These are phyloP conservation scores for Vitis hybrid DNA, from an alignment of 177 flowering plant species.

Conservation along the genomic window DNA sequence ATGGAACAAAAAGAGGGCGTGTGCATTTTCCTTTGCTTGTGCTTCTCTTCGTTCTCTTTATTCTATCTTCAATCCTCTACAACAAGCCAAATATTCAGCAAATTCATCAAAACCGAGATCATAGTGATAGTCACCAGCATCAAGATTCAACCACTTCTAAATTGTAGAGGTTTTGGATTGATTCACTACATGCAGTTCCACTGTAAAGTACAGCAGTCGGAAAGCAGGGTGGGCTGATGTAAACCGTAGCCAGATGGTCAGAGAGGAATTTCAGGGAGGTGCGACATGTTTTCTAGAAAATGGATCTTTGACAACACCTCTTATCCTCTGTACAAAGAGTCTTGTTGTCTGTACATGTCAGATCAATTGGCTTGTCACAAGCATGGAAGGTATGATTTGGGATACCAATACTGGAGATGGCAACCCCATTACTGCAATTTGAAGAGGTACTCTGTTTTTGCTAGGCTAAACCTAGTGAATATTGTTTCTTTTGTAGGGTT, in stretches of 20 bases:
- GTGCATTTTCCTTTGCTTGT: conserved; percentile 51
- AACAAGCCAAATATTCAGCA: conserved; percentile 52
- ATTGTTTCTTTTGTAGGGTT: no score
- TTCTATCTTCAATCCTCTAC: conserved; percentile 51
- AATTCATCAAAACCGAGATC: conserved; percentile 40
- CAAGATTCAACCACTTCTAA: conserved; percentile 21
- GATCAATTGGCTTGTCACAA: conserved; percentile 82
- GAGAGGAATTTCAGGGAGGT: no score
- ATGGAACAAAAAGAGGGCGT: conserved; percentile 58
- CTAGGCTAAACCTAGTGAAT: neutral
- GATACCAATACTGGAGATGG: conserved; percentile 87
- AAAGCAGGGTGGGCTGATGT: conserved; percentile 27
- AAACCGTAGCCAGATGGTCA: neutral
- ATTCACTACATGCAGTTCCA: conserved; percentile 61
- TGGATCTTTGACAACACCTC: no score
- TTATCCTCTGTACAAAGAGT: no score
- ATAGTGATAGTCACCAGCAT: conserved; percentile 3
- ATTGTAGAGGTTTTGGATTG: conserved; percentile 70
- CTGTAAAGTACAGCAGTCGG: conserved; percentile 56
- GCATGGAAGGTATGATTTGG: conserved; percentile 74
- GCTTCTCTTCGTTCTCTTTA: conserved; percentile 26
- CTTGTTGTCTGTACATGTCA: conserved; percentile 67
- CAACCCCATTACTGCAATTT: conserved; percentile 78
- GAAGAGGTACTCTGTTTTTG: conserved; percentile 44
- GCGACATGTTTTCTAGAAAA: no score